Percentiles rank a stretch among this genome's conserved stretches.
phyloP scores from a whole-genome alignment of 345 rosid genomes.

The Turritis glabra region DNA sequence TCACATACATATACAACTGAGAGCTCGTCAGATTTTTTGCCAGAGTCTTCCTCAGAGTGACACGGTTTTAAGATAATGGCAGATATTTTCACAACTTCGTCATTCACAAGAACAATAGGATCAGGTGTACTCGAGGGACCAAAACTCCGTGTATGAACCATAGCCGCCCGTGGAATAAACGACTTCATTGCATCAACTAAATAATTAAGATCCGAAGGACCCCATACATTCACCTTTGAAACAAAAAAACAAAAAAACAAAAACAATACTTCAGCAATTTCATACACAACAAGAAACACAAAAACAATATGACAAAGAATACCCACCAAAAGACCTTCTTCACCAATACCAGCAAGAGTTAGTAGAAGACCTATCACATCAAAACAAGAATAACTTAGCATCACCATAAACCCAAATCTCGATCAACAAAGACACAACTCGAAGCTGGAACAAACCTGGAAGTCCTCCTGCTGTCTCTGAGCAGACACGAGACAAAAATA shows the following conservation, averaged over 20 bases:
- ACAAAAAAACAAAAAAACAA: background rate
- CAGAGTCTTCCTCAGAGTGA: conserved; percentile 40
- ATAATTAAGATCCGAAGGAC: conserved; percentile 90
- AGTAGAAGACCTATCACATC: conserved; percentile 66
- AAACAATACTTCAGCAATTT: conserved; percentile 3
- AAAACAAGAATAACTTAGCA: background rate
- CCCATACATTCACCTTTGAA: conserved; percentile 89
- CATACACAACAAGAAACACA: background rate
- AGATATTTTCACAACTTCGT: conserved; percentile 85
- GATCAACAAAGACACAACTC: background rate
- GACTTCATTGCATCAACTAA: conserved; percentile 92
- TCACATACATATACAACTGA: conserved; percentile 90
- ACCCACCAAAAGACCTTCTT: conserved; percentile 92
- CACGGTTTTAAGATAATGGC: conserved; percentile 61
- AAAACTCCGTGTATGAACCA: conserved; percentile 88
- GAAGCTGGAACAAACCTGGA: conserved; percentile 66
- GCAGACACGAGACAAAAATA: conserved; percentile 94
- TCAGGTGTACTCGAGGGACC: conserved; percentile 55
- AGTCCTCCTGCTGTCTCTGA: conserved; percentile 97
- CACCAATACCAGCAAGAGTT: conserved; percentile 93
- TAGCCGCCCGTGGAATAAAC: conserved; percentile 92
- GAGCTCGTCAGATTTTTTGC: conserved; percentile 63
- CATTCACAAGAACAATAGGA: conserved; percentile 64
- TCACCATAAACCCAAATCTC: background rate
- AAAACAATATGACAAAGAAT: background rate